A percentile compares a stretch with the other conserved stretches of the same genome.
phyloP scores from a whole-genome alignment of 345 rosid species.

The Ceriops decandra region DNA sequence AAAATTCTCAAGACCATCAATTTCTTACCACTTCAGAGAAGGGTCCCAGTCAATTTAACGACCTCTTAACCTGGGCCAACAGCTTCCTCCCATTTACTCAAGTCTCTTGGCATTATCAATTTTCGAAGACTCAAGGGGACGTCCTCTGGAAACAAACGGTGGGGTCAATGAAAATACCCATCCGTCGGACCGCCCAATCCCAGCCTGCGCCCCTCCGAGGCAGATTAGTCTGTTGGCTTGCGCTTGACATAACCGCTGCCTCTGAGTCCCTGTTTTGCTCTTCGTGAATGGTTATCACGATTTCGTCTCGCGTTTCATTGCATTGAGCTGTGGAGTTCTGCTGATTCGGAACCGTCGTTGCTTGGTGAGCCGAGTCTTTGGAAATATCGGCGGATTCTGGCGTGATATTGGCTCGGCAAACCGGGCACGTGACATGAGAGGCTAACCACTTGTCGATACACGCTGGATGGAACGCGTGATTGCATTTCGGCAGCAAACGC shows the following conservation, averaged over 20 bases:
- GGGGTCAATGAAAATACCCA: slow-evolving; percentile 25
- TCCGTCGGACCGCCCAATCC: slow-evolving; percentile 7
- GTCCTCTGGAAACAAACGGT: slow-evolving; percentile 22
- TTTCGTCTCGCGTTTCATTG: slow-evolving; percentile 14
- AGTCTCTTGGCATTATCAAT: not conserved
- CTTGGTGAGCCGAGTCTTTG: not conserved
- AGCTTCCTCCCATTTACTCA: no score
- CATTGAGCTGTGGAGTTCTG: not conserved
- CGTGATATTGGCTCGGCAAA: slow-evolving; percentile 49
- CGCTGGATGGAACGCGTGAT: slow-evolving; percentile 51
- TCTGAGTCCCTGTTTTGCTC: slow-evolving; percentile 17
- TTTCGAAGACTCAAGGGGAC: slow-evolving; percentile 16
- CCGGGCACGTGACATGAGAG: slow-evolving; percentile 53
- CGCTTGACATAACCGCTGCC: not conserved
- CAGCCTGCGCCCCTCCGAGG: slow-evolving; percentile 5
- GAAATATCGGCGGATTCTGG: slow-evolving; percentile 17
- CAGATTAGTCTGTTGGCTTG: slow-evolving; percentile 1
- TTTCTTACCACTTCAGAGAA: no score
- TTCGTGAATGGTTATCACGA: slow-evolving; percentile 28
- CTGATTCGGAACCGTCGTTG: slow-evolving; percentile 8
- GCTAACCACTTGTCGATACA: slow-evolving; percentile 56
- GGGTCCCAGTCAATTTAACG: slow-evolving; percentile 15
- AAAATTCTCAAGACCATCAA: no score
- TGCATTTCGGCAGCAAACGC: slow-evolving; percentile 46
- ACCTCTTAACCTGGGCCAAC: slow-evolving; percentile 16